These are phyloP conservation scores for Exophiala xenobiotica DNA, from an alignment of 2,329 filamentous ascomycete genomes.

Conservation along the genomic window DNA sequence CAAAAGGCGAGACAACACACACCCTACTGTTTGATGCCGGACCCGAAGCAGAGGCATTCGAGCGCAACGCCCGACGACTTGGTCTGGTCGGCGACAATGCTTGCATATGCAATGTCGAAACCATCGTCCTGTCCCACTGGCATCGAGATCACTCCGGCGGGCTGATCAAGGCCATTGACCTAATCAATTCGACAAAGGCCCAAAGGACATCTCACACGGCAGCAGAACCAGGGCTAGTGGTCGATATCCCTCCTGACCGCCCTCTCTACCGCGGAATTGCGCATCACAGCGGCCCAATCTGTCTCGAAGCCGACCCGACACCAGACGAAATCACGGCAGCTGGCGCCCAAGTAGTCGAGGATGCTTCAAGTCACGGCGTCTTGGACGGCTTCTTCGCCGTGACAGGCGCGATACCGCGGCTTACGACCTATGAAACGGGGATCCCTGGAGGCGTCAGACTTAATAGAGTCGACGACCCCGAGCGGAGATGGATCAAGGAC, in stretches of 20 bases:
- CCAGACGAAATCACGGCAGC: slow-evolving; percentile 48
- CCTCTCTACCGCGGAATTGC: slow-evolving; percentile 42
- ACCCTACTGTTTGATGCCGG: background rate
- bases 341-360: slow-evolving; percentile 42
- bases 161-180: background rate
- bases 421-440: slow-evolving; percentile 50
- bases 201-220: background rate
- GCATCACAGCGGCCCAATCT: slow-evolving; percentile 44
- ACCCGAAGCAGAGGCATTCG: background rate
- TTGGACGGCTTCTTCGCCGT: slow-evolving; percentile 53
- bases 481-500: slow-evolving; percentile 48
- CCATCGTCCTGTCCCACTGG: background rate
- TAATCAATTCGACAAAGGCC: background rate
- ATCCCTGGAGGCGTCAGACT: slow-evolving; percentile 47
- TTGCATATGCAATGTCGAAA: background rate
- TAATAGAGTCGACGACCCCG: slow-evolving; percentile 30
- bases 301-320: slow-evolving; percentile 53
- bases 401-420: slow-evolving; percentile 53
- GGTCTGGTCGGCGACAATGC: background rate
- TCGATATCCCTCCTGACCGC: background rate
- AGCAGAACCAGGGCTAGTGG: background rate
- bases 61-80: background rate
- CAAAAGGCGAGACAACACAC: background rate
- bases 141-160: background rate
- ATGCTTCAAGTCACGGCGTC: slow-evolving; percentile 43